A percentile compares a stretch with the other conserved stretches of the same genome.
phyloP scores from a whole-genome alignment of 768 basidiomycete genomes.

The Mycena leptocephala region DNA sequence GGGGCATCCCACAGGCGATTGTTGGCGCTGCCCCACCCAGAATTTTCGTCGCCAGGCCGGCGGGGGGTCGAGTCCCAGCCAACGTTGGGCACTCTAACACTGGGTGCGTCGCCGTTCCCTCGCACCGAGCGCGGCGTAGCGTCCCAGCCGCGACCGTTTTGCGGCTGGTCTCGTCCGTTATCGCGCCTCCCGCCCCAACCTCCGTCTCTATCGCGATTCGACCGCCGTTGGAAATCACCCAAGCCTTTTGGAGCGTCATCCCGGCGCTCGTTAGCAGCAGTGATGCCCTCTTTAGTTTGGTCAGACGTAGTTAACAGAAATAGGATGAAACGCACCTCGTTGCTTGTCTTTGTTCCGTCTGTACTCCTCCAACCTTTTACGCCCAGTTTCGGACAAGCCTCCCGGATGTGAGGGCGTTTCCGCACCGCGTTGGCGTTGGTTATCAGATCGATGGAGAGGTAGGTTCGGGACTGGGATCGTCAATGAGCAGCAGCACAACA shows the following conservation, averaged over 20 bases:
- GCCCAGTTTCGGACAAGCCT: conserved; percentile 86
- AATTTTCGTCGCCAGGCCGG: conserved; percentile 65
- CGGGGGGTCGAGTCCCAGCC: conserved; percentile 96
- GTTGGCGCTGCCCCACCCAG: conserved; percentile 75
- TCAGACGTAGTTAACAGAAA: conserved; percentile 7
- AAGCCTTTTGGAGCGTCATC: conserved; percentile 82
- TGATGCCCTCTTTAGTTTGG: conserved; percentile 75
- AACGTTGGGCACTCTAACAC: conserved; percentile 92
- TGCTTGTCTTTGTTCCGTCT: conserved; percentile 80
- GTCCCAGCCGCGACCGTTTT: conserved; percentile 61
- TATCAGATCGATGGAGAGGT: conserved; percentile 69
- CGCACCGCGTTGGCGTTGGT: conserved; percentile 82
- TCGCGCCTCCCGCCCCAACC: conserved; percentile 64
- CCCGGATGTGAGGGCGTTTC: conserved; percentile 96
- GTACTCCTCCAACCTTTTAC: conserved; percentile 84
- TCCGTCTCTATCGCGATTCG: conserved; percentile 80
- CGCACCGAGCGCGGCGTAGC: conserved; percentile 76
- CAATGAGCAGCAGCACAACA: conserved; percentile 23
- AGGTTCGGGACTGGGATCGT: conserved; percentile 81
- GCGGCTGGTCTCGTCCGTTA: conserved; percentile 46
- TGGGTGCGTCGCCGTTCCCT: conserved; percentile 76
- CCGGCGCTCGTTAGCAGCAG: conserved; percentile 69
- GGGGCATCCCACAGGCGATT: conserved; percentile 86
- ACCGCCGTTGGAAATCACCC: conserved; percentile 94
- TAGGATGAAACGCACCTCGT: conserved; percentile 61